Percentiles rank a stretch among this genome's conserved stretches.
phyloP scores from a whole-genome alignment of 495 filamentous ascomycete species.

The Penicillium bovifimosum region DNA sequence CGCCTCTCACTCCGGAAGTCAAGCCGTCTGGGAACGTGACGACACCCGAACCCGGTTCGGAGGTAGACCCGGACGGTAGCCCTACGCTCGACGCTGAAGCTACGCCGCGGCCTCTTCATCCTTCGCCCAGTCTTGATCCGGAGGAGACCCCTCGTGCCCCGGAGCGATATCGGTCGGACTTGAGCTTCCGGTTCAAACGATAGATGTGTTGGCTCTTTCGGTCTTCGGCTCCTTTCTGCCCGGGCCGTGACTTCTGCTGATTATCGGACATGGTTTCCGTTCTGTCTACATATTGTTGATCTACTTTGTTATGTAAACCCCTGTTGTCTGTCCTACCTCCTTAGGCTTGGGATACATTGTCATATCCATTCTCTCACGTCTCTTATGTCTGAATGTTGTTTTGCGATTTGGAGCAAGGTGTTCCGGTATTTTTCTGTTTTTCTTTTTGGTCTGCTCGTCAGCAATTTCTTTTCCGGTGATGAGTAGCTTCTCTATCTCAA shows the following conservation, averaged over 20 bases:
- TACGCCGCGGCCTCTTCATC: constrained; percentile 37
- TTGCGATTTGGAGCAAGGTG: constrained; percentile 22
- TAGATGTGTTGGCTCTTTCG: neutral
- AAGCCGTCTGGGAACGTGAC: constrained; percentile 10
- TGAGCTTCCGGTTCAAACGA: constrained; percentile 10
- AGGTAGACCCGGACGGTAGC: constrained; percentile 21
- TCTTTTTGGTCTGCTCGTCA: neutral
- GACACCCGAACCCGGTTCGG: constrained; percentile 13
- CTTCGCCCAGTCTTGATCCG: constrained; percentile 39
- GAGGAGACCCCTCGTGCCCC: constrained; percentile 65
- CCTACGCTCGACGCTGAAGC: constrained; percentile 33
- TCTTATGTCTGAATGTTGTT: constrained; percentile 24
- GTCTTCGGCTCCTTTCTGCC: neutral
- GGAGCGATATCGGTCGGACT: constrained; percentile 62
- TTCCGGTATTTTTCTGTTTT: constrained; percentile 13
- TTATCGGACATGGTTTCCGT: constrained; percentile 3
- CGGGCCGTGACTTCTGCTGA: neutral
- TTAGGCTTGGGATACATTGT: constrained; percentile 14
- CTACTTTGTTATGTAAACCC: constrained; percentile 18
- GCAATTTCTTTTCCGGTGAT: neutral
- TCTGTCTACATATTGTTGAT: constrained; percentile 11
- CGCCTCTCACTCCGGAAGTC: constrained; percentile 29
- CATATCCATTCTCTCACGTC: constrained; percentile 22
- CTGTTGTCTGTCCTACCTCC: constrained; percentile 10
- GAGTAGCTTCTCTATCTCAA: neutral